Evolutionary conservation across 768 basidiomycete genomes (phyloP).

Genomic region (Nevesoporus exiguus): DNA sequence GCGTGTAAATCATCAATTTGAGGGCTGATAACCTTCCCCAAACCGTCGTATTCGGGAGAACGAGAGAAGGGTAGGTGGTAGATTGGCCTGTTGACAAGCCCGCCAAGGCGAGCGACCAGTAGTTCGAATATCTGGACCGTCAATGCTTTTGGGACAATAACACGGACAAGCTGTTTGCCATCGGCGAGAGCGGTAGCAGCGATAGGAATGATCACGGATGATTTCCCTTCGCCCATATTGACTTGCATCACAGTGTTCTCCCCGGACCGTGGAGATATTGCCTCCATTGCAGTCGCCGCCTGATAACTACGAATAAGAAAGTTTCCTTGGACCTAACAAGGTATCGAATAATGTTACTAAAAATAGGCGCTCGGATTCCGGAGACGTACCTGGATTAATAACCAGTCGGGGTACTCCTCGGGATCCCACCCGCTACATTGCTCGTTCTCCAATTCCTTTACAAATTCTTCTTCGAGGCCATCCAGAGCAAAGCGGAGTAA

Average conservation of each 20-base stretch:
- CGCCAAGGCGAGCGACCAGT: constrained; percentile 37
- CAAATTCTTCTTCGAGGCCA: constrained; percentile 28
- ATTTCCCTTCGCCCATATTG: background rate
- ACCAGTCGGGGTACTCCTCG: constrained; percentile 35
- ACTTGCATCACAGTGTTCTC: constrained; percentile 39
- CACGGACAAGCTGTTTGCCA: constrained; percentile 39
- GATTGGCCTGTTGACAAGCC: constrained; percentile 43
- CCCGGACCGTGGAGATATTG: constrained; percentile 37
- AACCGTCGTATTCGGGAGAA: too few relatives aligned
- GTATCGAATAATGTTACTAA: background rate
- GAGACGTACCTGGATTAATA: constrained; percentile 37
- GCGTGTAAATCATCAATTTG: background rate
- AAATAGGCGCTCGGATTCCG: rapidly evolving
- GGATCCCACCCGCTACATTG: constrained; percentile 15
- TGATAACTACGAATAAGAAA: constrained; percentile 31
- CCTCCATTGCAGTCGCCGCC: constrained; percentile 35
- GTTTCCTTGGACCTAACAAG: constrained; percentile 36
- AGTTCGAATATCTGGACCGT: constrained; percentile 44
- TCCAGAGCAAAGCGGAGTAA: constrained; percentile 17
- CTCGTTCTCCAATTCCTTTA: constrained; percentile 19
- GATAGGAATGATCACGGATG: background rate
- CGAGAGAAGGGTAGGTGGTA: constrained; percentile 42
- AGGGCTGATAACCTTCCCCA: too few relatives aligned
- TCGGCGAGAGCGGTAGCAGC: constrained; percentile 37
- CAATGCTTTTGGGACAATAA: constrained; percentile 45